Base-by-base conservation (phyloP, 2,329 filamentous ascomycete genomes). In the Drechmeria coniospora region DNA sequence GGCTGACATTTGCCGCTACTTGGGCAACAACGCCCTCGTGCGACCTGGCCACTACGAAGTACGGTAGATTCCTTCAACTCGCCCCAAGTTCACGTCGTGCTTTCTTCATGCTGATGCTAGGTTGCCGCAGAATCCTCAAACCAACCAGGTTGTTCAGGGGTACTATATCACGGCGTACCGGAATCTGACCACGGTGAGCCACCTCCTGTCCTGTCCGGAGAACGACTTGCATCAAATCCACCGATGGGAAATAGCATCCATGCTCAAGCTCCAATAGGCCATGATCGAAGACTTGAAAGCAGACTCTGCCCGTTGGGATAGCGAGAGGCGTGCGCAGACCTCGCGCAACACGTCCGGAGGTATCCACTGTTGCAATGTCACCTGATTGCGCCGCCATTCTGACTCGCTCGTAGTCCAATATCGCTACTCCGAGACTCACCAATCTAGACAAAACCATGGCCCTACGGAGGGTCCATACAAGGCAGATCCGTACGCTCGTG, bases 131-230 rank as follows among this genome's bases (percentile, higher is more conserved):
- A 67, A 70, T 46, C 59, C 64, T 13, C 51, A 62, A 41, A 66
- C 51, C 31, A 61, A 66, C 40, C 66, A 78, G 55, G 59, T 68
- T 38, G 72, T 73, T 36, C 65, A 71, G 44, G 79, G 79, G 41
- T 84, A 79, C 57, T 80, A 72, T 53, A 80, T 84, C 50, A 81
- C 74, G 26, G 79, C 77, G 36, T 84, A 84, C 54, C 69, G 79
- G 37, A 81, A 82, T 48, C 56, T 84, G 46, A 84, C 79, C 41
- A 74, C 75, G 45, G 79, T 83, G 65, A 59, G 74, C 57, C 25
- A 6, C 16, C 6, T 15, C 18, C 13, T n/a, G 20, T 16, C 9
- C 11, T 16, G 8, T 3, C 16, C 15, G 12, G 5, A 3, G 13
- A 19, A 14, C 21, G 5, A 9, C 3, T 17, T n/a, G 23, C 8